A percentile compares a stretch with the other conserved stretches of the same genome.
phyloP scores from a whole-genome alignment of 306 rosid species.

The Senna siamea region DNA sequence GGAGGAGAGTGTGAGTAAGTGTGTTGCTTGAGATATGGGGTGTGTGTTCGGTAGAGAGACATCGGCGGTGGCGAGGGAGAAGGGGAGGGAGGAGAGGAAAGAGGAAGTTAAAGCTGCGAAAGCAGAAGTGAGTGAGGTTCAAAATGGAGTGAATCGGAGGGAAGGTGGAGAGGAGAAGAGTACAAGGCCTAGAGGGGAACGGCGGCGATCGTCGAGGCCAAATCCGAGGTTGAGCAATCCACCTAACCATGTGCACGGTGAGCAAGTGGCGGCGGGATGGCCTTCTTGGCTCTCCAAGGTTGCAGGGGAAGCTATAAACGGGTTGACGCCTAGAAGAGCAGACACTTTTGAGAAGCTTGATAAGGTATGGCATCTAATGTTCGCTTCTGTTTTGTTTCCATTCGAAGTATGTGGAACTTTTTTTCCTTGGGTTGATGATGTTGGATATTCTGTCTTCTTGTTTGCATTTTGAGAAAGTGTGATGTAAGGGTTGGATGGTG shows the following conservation, averaged over 20 bases:
- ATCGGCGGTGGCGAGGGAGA: constrained; percentile 37
- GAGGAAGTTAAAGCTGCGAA: constrained; percentile 51
- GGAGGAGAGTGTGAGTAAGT: constrained; percentile 47
- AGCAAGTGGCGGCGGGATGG: constrained; percentile 99
- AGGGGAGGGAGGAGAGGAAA: constrained; percentile 42
- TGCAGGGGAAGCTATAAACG: constrained; percentile 97
- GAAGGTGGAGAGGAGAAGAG: constrained; percentile 61
- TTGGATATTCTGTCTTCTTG: constrained; percentile 11
- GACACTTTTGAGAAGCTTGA: constrained; percentile 93
- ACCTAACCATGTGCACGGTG: constrained; percentile 83
- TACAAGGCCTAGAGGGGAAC: constrained; percentile 57
- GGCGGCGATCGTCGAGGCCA: constrained; percentile 75
- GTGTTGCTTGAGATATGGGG: constrained; percentile 74
- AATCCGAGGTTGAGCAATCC: constrained; percentile 92
- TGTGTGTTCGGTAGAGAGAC: constrained; percentile 78
- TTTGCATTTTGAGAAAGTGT: constrained; percentile 35
- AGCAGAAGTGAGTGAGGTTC: constrained; percentile 42
- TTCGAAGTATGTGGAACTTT: constrained; percentile 8
- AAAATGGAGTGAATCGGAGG: constrained; percentile 55
- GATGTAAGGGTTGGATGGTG: background rate
- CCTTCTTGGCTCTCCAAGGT: constrained; percentile 98
- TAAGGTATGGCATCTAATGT: constrained; percentile 51
- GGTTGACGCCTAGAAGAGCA: constrained; percentile 91
- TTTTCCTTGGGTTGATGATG: constrained; percentile 25
- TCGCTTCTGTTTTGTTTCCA: constrained; percentile 15